phyloP scores from a whole-genome alignment of 805 yeast genomes.

The Myxozyma kluyveri region DNA sequence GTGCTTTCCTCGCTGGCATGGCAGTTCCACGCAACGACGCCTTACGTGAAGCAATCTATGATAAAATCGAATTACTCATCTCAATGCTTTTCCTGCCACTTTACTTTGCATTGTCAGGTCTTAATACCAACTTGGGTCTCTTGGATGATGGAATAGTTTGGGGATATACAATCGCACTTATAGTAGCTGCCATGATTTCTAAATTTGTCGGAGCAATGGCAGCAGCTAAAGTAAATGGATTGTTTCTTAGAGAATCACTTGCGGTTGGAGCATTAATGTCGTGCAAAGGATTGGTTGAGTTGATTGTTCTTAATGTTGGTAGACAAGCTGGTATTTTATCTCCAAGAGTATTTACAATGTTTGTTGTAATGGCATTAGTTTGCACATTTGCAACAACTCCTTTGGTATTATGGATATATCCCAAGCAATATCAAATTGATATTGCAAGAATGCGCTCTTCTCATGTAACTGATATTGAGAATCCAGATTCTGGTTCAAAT shows the following conservation, averaged over 20 bases:
- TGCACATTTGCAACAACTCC: slow-evolving; percentile 82
- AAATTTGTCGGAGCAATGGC: slow-evolving; percentile 66
- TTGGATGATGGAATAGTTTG: slow-evolving; percentile 67
- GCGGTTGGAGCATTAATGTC: slow-evolving; percentile 82
- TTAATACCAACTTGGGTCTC: slow-evolving; percentile 64
- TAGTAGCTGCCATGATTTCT: slow-evolving; percentile 63
- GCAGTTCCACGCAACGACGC: slow-evolving; percentile 75
- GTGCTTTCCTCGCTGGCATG: slow-evolving; percentile 75
- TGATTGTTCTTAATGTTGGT: slow-evolving; percentile 43
- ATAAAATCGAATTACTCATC: slow-evolving; percentile 74
- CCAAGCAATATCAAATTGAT: slow-evolving; percentile 36
- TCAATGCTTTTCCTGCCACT: slow-evolving; percentile 69
- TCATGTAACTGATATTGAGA: background rate
- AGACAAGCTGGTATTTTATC: slow-evolving; percentile 66
- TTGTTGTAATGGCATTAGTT: slow-evolving; percentile 75
- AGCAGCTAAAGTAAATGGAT: slow-evolving; percentile 60
- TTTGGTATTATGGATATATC: slow-evolving; percentile 59
- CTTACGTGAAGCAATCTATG: slow-evolving; percentile 65
- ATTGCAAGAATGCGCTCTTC: background rate
- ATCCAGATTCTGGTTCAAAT: background rate
- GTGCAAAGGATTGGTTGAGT: slow-evolving; percentile 61
- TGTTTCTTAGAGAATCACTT: slow-evolving; percentile 69
- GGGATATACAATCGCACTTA: slow-evolving; percentile 72
- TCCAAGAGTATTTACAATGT: slow-evolving; percentile 69
- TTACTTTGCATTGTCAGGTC: slow-evolving; percentile 77